Base-by-base conservation (phyloP, 176 grass and related monocot species). In the Aegilops longissima region DNA sequence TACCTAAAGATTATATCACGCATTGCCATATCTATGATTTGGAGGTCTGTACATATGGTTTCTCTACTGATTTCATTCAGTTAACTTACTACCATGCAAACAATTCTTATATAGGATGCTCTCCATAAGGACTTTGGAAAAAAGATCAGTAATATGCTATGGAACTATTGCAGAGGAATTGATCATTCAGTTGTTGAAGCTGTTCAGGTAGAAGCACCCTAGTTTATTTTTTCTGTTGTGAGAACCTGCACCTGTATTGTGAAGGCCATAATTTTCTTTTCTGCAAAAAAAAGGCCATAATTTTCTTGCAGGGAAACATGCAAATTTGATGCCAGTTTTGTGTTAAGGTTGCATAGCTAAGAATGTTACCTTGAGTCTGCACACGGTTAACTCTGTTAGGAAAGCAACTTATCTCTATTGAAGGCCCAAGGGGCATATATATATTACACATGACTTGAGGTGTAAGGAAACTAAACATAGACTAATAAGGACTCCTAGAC, bases 81-180 rank as follows among this genome's bases (percentile, higher is more conserved):
- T 6, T 18, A 77, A 87, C 68, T 87, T 59, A 47, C 47, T 88
- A 67, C 6, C 18, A 27, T 61, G 17, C 54, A 5, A 61, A 25
- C 44, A 65, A 36, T 85, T 61, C 76, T 92, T 86, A 44, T 88
- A 44, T 81, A 98, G 96, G 96, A 94, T 84, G 70, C 63, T 79
- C 93, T 98, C 75, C 92, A 92, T 12, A 94, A 88, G 87, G 93
- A 95, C 61, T 95, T 95, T 6, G 96, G 96, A 70, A 87, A 78
- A 82, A 98, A 91, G 85, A 94, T 84, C 39, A 88, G 93, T 82
- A 87, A 98, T 80, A 92, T 91, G 90, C 88, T 98, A 77, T 98
- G 96, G 96, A 98, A 92, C 51, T 98, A 94, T 69, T 98, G 93
- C 80, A 95, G 96, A 88, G 96, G 96, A 92, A 90, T 98, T 68